A percentile compares a stretch with the other conserved stretches of the same genome.
phyloP scores from a whole-genome alignment of 495 filamentous ascomycete genomes.

The Penicillium longicatenatum region DNA sequence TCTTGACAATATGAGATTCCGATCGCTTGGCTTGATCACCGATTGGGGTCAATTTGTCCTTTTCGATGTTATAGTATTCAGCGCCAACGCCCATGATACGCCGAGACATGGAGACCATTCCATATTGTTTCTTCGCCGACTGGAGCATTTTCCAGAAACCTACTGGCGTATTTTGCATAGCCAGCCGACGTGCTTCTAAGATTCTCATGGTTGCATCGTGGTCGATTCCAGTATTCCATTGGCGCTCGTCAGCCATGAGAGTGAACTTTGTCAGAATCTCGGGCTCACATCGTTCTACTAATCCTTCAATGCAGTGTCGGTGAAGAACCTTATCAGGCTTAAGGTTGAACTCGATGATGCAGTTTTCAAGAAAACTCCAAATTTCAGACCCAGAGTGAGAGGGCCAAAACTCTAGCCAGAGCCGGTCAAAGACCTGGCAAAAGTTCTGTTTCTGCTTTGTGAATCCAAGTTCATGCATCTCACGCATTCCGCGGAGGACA shows the following conservation, averaged over 20 bases:
- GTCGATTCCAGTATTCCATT: constrained; percentile 38
- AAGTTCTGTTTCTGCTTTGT: constrained; percentile 34
- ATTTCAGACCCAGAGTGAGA: constrained; percentile 36
- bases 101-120: constrained; percentile 34
- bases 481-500: constrained; percentile 38
- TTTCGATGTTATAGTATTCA: constrained; percentile 14
- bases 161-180: constrained; percentile 38
- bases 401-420: constrained; percentile 49
- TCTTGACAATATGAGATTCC: constrained; percentile 31
- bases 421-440: constrained; percentile 37
- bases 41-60: constrained; percentile 17
- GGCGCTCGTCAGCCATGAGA: constrained; percentile 28
- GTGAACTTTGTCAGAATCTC: constrained; percentile 32
- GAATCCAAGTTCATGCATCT: constrained; percentile 41
- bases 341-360: constrained; percentile 39
- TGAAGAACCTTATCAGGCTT: constrained; percentile 43
- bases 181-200: constrained; percentile 30
- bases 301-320: constrained; percentile 44
- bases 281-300: constrained; percentile 40
- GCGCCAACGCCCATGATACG: constrained; percentile 37
- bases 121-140: constrained; percentile 37
- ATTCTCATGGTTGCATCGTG: constrained; percentile 31
- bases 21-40: constrained; percentile 15
- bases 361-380: constrained; percentile 36
- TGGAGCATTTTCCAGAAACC: constrained; percentile 50